A percentile compares a stretch with the other conserved stretches of the same genome.
Evolutionary conservation across 768 basidiomycete species (phyloP).

Genomic region (Tremella mesenterica): DNA sequence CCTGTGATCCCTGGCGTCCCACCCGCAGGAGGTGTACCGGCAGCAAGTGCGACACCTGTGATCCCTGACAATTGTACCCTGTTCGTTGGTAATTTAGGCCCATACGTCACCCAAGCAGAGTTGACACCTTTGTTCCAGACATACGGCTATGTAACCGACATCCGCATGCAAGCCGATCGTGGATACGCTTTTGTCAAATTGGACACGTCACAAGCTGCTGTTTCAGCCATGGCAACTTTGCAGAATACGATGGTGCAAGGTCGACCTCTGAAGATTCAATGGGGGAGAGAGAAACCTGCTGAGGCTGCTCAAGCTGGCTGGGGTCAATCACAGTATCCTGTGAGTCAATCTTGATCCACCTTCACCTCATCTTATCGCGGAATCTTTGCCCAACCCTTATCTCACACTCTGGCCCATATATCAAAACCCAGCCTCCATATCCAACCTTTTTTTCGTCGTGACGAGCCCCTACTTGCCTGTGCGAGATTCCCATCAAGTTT

Average conservation of each 20-base stretch:
- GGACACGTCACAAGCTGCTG: constrained; percentile 96
- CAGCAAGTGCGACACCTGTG: constrained; percentile 80
- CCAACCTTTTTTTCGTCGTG: too few species aligned
- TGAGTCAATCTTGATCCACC: constrained; percentile 50
- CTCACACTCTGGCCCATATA: background rate
- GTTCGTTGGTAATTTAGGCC: constrained; percentile 97
- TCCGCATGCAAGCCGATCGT: constrained; percentile 97
- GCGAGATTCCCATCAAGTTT: background rate
- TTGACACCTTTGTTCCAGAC: constrained; percentile 89
- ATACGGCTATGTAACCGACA: constrained; percentile 96
- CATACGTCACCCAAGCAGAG: constrained; percentile 93
- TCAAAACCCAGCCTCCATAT: background rate
- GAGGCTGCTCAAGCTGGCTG: constrained; percentile 55
- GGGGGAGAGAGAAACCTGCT: constrained; percentile 74
- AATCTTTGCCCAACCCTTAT: background rate
- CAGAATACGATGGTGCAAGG: constrained; percentile 97
- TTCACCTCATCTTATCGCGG: too few species aligned
- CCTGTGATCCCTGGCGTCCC: too few species aligned
- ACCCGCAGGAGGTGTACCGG: too few species aligned
- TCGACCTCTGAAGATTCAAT: constrained; percentile 93
- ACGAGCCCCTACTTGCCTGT: too few species aligned
- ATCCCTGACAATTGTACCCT: constrained; percentile 91
- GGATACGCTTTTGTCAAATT: constrained; percentile 99
- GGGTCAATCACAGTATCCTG: too few species aligned
- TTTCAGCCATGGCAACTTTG: constrained; percentile 93